These are phyloP conservation scores for Talaromyces stipitatus DNA, from an alignment of 495 filamentous ascomycete species.

Conservation along the genomic window DNA sequence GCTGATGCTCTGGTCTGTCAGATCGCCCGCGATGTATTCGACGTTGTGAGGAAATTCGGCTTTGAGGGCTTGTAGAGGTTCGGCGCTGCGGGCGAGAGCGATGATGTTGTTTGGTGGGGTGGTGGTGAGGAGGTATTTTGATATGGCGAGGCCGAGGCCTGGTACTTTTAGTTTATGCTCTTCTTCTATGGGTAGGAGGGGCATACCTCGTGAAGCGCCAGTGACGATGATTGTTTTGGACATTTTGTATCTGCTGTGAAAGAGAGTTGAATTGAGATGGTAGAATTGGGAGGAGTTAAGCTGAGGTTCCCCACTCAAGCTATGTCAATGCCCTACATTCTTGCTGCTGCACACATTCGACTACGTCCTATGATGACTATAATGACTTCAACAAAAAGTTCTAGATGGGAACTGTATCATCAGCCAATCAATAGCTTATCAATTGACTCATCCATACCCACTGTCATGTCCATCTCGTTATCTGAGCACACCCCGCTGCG, in stretches of 20 bases:
- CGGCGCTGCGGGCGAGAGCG: slow-evolving; percentile 62
- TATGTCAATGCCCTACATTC: background rate
- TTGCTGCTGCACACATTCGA: background rate
- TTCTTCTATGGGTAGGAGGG: background rate
- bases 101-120: slow-evolving; percentile 60
- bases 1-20: slow-evolving; percentile 59
- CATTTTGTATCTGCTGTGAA: slow-evolving; percentile 15
- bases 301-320: background rate
- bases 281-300: background rate
- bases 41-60: slow-evolving; percentile 58
- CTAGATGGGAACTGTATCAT: too few species aligned
- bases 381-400: too few species aligned
- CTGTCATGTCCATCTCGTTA: background rate
- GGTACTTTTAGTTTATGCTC: slow-evolving; percentile 2
- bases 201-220: slow-evolving; percentile 52
- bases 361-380: background rate
- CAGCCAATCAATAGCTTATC: background rate
- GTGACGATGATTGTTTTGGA: slow-evolving; percentile 56
- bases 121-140: slow-evolving; percentile 60
- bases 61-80: slow-evolving; percentile 60
- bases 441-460: background rate
- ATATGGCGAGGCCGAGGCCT: slow-evolving; percentile 78
- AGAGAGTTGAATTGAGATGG: background rate
- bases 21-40: slow-evolving; percentile 65
- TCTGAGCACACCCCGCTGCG: background rate